Evolutionary conservation across 176 grass and related monocot species (phyloP).

Genomic region (Alopecurus myosuroides): DNA sequence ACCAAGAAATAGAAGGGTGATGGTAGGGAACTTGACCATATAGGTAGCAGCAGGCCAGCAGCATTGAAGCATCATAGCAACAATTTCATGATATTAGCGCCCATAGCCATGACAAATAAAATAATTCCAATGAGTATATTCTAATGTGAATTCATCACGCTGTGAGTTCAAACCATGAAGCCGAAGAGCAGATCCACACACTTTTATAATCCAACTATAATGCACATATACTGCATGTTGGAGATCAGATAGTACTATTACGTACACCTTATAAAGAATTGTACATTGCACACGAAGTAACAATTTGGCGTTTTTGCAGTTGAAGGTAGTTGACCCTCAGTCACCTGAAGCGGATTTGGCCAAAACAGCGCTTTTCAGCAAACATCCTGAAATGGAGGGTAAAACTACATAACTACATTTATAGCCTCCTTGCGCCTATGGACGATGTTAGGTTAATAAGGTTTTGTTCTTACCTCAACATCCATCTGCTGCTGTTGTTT

Average conservation of each 20-base stretch:
- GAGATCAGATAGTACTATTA: neutral
- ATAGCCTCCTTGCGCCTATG: neutral
- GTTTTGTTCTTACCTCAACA: neutral
- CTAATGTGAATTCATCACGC: neutral
- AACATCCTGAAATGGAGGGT: constrained; percentile 97
- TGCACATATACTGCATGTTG: neutral
- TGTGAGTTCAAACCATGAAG: neutral
- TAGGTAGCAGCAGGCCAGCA: neutral
- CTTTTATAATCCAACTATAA: neutral
- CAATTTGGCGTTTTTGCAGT: constrained; percentile 34
- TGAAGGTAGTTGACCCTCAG: constrained; percentile 60
- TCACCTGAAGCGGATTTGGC: constrained; percentile 68
- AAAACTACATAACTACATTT: constrained; percentile 1
- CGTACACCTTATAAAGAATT: neutral
- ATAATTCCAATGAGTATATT: neutral
- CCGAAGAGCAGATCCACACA: neutral
- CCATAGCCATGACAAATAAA: neutral
- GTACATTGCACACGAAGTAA: neutral
- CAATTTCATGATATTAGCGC: neutral
- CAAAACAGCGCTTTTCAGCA: constrained; percentile 62
- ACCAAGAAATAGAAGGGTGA: neutral
- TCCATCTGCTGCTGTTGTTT: constrained; percentile 24
- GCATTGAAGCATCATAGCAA: neutral
- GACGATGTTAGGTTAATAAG: neutral
- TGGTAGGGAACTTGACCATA: neutral